Percentiles rank a stretch among this genome's conserved stretches.
These are phyloP conservation scores for Fusarium miscanthi DNA, from an alignment of 2,329 filamentous ascomycete species.

Conservation along the genomic window DNA sequence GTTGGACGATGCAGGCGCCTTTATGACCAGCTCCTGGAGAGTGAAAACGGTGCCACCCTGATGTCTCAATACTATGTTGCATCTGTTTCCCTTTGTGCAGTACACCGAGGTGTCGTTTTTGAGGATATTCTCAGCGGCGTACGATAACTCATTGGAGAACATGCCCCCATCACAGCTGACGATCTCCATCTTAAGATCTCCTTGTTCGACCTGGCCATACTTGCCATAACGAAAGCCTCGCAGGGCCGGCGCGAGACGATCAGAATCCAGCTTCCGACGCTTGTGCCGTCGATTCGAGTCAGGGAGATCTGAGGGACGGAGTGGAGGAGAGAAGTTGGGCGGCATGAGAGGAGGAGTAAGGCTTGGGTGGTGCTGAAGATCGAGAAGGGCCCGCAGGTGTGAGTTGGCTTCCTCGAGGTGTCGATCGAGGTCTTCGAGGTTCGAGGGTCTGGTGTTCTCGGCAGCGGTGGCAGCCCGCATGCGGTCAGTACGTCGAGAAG, in stretches of 20 bases:
- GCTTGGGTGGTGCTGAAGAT: constrained; percentile 50
- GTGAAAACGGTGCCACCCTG: constrained; percentile 83
- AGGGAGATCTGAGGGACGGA: constrained; percentile 52
- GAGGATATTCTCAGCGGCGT: constrained; percentile 83
- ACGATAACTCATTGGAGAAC: constrained; percentile 70
- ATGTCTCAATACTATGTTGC: constrained; percentile 87
- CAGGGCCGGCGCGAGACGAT: constrained; percentile 62
- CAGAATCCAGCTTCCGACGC: constrained; percentile 76
- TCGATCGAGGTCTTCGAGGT: constrained; percentile 53
- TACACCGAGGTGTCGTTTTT: constrained; percentile 87
- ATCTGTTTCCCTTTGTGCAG: constrained; percentile 87
- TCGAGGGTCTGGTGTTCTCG: constrained; percentile 42
- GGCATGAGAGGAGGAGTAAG: constrained; percentile 47
- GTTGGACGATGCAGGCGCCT: constrained; percentile 77
- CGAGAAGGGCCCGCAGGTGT: constrained; percentile 57
- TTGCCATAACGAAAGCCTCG: constrained; percentile 81
- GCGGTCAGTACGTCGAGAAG: constrained; percentile 42
- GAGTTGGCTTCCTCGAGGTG: constrained; percentile 57
- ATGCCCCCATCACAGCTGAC: constrained; percentile 88
- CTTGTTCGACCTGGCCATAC: constrained; percentile 87
- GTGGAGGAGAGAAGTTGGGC: constrained; percentile 49
- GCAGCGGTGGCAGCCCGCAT: constrained; percentile 35
- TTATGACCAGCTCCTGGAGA: constrained; percentile 87
- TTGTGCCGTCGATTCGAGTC: constrained; percentile 69
- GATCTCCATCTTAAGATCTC: constrained; percentile 85